A percentile compares a stretch with the other conserved stretches of the same genome.
These are phyloP conservation scores for Ophiosphaerella narmari DNA, from an alignment of 2,329 filamentous ascomycete species.

Conservation along the genomic window DNA sequence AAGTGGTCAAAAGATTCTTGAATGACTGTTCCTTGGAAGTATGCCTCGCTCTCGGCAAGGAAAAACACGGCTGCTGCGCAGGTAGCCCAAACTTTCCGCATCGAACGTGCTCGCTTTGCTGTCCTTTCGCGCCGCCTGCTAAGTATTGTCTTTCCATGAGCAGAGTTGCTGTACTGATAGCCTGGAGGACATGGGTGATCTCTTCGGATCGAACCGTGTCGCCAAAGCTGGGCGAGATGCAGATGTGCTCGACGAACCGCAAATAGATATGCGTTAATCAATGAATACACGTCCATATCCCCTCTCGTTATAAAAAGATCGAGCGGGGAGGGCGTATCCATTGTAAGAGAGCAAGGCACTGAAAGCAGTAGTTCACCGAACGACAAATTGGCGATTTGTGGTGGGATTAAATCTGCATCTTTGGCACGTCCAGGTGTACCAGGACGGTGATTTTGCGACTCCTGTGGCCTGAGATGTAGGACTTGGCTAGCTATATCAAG, in stretches of 20 bases:
- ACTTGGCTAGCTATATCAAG: slow-evolving; percentile 82
- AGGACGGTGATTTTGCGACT: slow-evolving; percentile 43
- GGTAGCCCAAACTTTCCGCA: slow-evolving; percentile 89
- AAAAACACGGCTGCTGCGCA: slow-evolving; percentile 87
- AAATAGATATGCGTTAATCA: slow-evolving; percentile 85
- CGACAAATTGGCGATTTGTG: slow-evolving; percentile 52
- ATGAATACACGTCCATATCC: slow-evolving; percentile 79
- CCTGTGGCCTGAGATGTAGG: slow-evolving; percentile 68
- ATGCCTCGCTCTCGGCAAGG: slow-evolving; percentile 82
- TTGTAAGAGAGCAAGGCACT: slow-evolving; percentile 69
- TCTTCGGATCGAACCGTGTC: slow-evolving; percentile 75
- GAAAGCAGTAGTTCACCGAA: slow-evolving; percentile 86
- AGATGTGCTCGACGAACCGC: slow-evolving; percentile 85
- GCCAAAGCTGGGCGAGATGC: slow-evolving; percentile 84
- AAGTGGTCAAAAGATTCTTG: slow-evolving; percentile 81
- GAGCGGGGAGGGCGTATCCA: slow-evolving; percentile 77
- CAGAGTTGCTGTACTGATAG: slow-evolving; percentile 65
- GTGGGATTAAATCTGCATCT: slow-evolving; percentile 35
- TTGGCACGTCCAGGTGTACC: slow-evolving; percentile 48
- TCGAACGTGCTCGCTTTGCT: slow-evolving; percentile 64
- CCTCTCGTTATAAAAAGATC: slow-evolving; percentile 82
- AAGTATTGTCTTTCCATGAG: slow-evolving; percentile 64
- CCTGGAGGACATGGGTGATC: slow-evolving; percentile 74
- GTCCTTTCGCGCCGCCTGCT: slow-evolving; percentile 67
- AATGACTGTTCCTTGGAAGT: slow-evolving; percentile 88